Evolutionary conservation across 768 basidiomycete species (phyloP), one percentile per base, ranked within the genome.

Genomic region (Trichaptum fuscoviolaceum): DNA sequence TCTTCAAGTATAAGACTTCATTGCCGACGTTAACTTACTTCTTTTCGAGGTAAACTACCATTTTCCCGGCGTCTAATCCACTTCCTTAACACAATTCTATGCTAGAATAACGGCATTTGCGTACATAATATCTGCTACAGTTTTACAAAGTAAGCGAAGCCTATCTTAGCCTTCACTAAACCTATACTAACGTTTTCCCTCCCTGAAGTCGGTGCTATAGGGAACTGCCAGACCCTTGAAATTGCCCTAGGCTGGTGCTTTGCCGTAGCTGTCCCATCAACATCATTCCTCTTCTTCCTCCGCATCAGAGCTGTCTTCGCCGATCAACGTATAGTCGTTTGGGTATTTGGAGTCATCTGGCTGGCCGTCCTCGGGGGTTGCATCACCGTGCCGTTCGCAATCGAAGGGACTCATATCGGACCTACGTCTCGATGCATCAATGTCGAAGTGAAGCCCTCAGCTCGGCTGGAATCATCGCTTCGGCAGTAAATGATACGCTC

Each of bases 281-380:
- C 78, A 0, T 76, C 75, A 0, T 72, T 77, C 52, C 75, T 80
- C 61, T 79, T 81, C 67, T 76, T 80, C 69, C 73, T 77, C 62
- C 75, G 80, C 15, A 72, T 77, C n/a, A 74, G 77, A 57, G 80
- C 77, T 1, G 71, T 80, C 9, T 79, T 75, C 67, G 60, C 71
- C 36, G 27, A 69, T 7, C 69, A 74, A 30, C 64, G 42, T 59
- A 25, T 67, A 26, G 63, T 77, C 57, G 35, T 71, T 15, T 42
- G 66, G 30, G 18, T 70, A 34, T 75, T 79, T 65, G 74, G 72
- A 20, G 24, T 71, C 5, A 52, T 80, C 25, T 81, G 80, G 80
- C 30, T 79, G 25, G 70, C 63, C 3, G 69, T 70, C 7, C 63
- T 77, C 8, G 74, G 75, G 20, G 70, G 72, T 7, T 73, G 73